Conservation (phyloP, 495 filamentous ascomycete genomes). For the Sabuloglossum arenarium region DNA sequence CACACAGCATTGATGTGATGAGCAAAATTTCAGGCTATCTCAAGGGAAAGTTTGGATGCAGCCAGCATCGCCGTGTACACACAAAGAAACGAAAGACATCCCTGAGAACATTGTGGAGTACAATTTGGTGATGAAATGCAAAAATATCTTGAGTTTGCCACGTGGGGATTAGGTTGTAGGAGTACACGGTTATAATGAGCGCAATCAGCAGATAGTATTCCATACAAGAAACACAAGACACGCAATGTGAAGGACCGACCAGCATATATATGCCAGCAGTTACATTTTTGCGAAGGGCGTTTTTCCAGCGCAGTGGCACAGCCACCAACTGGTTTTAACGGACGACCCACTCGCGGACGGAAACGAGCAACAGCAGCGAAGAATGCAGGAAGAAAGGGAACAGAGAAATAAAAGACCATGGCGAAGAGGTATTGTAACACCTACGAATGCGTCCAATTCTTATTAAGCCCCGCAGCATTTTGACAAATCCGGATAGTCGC, state of each 20-base stretch:
- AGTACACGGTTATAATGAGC: background rate
- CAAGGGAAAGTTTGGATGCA: background rate
- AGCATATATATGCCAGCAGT: background rate
- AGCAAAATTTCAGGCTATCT: background rate
- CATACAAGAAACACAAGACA: background rate
- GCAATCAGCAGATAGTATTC: background rate
- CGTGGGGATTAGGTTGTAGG: background rate
- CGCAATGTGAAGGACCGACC: background rate
- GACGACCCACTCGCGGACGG: background rate
- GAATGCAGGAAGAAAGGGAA: background rate
- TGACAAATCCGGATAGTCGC: background rate
- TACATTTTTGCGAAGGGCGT: background rate
- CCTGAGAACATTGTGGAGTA: background rate
- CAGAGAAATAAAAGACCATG: background rate
- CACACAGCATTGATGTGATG: background rate
- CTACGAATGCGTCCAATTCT: conserved; percentile 1
- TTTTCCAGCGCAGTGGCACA: background rate
- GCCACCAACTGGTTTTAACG: background rate
- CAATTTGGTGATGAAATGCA: background rate
- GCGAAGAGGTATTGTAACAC: background rate
- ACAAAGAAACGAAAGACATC: background rate
- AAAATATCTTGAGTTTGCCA: background rate
- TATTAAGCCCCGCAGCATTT: conserved; percentile 1
- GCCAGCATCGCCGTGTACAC: background rate
- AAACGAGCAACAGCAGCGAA: background rate